Evolutionary conservation across 768 basidiomycete species (phyloP), one percentile per base, ranked within the genome.

Genomic region (Boletus bicolor): DNA sequence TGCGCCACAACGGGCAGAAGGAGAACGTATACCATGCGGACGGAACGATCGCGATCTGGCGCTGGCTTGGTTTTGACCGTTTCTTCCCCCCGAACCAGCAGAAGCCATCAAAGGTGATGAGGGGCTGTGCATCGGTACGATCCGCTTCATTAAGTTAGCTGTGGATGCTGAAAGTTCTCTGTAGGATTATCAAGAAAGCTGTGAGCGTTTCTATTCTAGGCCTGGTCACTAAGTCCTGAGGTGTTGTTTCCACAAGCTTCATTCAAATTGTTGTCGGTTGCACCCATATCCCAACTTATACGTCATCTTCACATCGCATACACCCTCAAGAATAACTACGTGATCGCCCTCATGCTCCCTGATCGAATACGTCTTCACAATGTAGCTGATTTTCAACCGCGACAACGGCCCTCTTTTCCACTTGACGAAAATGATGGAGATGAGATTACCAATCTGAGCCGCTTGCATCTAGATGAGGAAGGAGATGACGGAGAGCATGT

Each of bases 131-230:
- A 46, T 83, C 84, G 47, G 87, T 89, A 69, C 34, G 83, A 48
- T 35, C 44, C 7, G 1, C 21, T 14, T 47, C 21, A 8, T 51
- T 44, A 24, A 24, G 47, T 43, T 43, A 15, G 3, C 3, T 41
- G 9, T 39, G 19, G 15, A 46, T 39, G 28, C 54, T 64, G 44
- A 61, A 50, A 4, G 3, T 38, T 37, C n/a, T 36, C 35, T 12
- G 38, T 44, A 91, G 88, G 89, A 91, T 67, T 90, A 84, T 64
- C 84, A 83, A 62, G 85, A 90, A 63, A 89, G 87, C 68, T 78
- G 89, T 89, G 65, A 65, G 85, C 64, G 1, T 38, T 44, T 36
- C 44, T 5, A 37, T 52, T 46, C 28, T 43, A n/a, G 5, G n/a
- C 46, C 11, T 36, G 32, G 32, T 4, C 28, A 36, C 41, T 24